Evolutionary conservation across 2,329 filamentous ascomycete species (phyloP).

Genomic region (Aureobasidium pullulans): DNA sequence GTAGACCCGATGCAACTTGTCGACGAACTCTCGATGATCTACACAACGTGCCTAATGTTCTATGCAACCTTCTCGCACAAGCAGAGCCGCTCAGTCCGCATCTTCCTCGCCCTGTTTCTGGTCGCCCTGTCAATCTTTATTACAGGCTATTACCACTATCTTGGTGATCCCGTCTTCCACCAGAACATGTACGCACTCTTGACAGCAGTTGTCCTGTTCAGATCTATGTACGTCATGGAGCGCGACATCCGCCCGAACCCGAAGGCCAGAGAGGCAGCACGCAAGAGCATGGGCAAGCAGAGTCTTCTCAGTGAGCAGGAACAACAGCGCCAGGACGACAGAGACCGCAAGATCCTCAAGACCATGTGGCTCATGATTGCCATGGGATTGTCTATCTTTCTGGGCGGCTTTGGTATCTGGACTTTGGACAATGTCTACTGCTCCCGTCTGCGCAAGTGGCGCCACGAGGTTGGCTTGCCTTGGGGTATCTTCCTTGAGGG

Average conservation of each 20-base stretch:
- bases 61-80: conserved; percentile 70
- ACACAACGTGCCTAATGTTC: conserved; percentile 62
- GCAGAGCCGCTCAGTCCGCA: conserved; percentile 44
- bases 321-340: conserved; percentile 43
- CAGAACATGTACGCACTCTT: conserved; percentile 70
- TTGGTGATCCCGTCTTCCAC: conserved; percentile 77
- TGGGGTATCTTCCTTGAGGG: conserved; percentile 72
- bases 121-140: conserved; percentile 53
- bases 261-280: conserved; percentile 35
- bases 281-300: conserved; percentile 18
- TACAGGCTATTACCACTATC: conserved; percentile 72
- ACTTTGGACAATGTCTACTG: conserved; percentile 74
- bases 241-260: conserved; percentile 53
- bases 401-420: conserved; percentile 72
- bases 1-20: conserved; percentile 63
- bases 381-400: conserved; percentile 61
- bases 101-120: conserved; percentile 51
- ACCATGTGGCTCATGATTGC: conserved; percentile 72
- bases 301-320: conserved; percentile 17
- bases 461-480: conserved; percentile 62
- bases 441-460: conserved; percentile 54
- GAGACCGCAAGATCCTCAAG: conserved; percentile 51
- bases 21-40: conserved; percentile 65
- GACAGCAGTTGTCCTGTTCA: conserved; percentile 61
- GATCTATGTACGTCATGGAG: conserved; percentile 74